Evolutionary conservation across 2,329 filamentous ascomycete species (phyloP).

Genomic region (Aplosporella prunicola): DNA sequence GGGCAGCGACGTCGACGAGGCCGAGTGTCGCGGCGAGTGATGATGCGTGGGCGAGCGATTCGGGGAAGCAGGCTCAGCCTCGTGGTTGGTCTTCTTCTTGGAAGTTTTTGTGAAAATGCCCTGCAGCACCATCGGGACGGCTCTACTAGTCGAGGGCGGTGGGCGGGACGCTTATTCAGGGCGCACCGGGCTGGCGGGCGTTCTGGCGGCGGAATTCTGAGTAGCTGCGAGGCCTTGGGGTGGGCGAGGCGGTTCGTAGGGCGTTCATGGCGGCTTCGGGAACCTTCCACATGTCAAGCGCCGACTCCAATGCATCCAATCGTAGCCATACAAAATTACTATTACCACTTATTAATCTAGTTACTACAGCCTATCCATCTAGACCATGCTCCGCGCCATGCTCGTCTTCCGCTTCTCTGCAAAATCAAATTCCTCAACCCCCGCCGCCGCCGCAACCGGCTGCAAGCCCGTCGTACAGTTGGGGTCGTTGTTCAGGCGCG

Average conservation of each 20-base stretch:
- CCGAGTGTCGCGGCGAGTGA: conserved; percentile 18
- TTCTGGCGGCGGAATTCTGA: no score
- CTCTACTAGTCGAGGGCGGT: no score
- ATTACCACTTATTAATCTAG: no score
- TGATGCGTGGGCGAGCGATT: conserved; percentile 12
- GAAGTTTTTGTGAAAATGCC: conserved; percentile 23
- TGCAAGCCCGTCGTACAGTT: not conserved
- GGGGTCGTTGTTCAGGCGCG: no score
- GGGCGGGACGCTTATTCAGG: conserved; percentile 11
- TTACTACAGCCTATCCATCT: no score
- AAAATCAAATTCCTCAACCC: conserved; percentile 1
- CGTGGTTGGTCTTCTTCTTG: conserved; percentile 24
- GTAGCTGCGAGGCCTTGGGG: no score
- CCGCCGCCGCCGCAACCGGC: not conserved
- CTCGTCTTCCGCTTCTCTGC: not conserved
- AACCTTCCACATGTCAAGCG: conserved; percentile 5
- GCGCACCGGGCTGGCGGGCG: no score
- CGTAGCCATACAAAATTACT: no score
- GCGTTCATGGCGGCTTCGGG: conserved; percentile 3
- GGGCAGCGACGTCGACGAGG: conserved; percentile 30
- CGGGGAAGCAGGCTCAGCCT: conserved; percentile 12
- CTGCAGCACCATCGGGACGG: conserved; percentile 11
- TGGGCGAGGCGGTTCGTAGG: no score
- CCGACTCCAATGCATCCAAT: no score
- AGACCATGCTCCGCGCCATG: no score